Evolutionary conservation across 768 basidiomycete species (phyloP).

Genomic region (Candolleomyces eurysporus): DNA sequence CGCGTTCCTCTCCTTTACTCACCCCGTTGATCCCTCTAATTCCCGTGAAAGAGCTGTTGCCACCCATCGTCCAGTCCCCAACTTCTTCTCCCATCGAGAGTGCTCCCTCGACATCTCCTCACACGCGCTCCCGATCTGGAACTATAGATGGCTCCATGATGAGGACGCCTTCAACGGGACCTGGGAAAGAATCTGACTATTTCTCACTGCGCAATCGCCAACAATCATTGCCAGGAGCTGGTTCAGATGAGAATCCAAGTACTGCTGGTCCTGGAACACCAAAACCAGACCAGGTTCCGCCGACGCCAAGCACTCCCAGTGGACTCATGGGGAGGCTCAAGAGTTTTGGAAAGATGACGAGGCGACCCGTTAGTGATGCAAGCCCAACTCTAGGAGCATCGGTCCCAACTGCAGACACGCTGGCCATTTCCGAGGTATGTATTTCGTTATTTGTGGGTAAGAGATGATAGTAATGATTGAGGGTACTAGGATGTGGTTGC

Average conservation of each 20-base stretch:
- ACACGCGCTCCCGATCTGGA: constrained; percentile 38
- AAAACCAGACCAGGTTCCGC: not conserved
- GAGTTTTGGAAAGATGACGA: constrained; percentile 63
- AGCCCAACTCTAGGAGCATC: constrained; percentile 22
- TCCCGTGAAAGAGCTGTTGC: constrained; percentile 4
- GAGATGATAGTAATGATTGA: not conserved
- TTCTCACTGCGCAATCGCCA: constrained; percentile 47
- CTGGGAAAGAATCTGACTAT: constrained; percentile 45
- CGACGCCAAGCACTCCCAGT: constrained; percentile 37
- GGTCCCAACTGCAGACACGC: constrained; percentile 23
- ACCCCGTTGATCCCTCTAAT: constrained; percentile 57
- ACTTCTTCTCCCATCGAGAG: constrained; percentile 21
- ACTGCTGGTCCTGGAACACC: constrained; percentile 1
- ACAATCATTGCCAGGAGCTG: constrained; percentile 38
- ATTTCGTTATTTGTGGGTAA: not conserved
- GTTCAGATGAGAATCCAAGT: constrained; percentile 21
- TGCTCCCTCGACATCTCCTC: constrained; percentile 19
- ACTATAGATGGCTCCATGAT: constrained; percentile 35
- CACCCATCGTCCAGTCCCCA: constrained; percentile 5
- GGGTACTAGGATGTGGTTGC: constrained; percentile 11
- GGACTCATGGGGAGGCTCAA: constrained; percentile 81
- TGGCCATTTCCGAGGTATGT: constrained; percentile 18
- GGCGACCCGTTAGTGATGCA: constrained; percentile 34
- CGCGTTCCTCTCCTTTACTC: constrained; percentile 52
- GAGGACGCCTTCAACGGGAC: constrained; percentile 13